phyloP scores from a whole-genome alignment of 495 filamentous ascomycete species.

The Aspergillus heteromorphus region DNA sequence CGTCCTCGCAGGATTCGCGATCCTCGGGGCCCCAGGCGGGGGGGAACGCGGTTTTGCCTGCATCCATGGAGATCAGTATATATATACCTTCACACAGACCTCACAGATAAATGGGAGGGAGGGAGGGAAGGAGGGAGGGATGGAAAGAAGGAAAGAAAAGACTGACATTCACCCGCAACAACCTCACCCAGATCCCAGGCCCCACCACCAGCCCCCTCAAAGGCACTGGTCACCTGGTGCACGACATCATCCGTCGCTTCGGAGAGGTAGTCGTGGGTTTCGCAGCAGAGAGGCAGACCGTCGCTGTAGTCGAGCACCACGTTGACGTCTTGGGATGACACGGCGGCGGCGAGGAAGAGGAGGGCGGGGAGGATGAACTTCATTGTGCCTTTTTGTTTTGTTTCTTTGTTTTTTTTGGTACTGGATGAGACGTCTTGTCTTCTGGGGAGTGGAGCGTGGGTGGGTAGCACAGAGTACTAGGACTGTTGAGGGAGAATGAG shows the following conservation, averaged over 20 bases:
- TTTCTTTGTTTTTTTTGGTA: not conserved
- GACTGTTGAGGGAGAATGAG: not conserved
- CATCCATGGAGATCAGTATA: not conserved
- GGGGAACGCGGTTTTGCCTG: not conserved
- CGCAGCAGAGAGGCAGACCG: not conserved
- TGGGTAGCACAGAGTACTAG: too few species aligned
- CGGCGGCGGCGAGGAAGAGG: not conserved
- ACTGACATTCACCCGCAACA: conserved; percentile 1
- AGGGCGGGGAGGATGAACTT: not conserved
- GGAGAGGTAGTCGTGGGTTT: not conserved
- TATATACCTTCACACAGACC: too few species aligned
- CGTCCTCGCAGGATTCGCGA: not conserved
- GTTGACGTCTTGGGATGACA: not conserved
- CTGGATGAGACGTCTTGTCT: not conserved
- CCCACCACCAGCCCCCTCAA: not conserved
- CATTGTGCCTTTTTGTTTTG: not conserved
- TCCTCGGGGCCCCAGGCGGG: not conserved
- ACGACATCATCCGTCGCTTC: not conserved
- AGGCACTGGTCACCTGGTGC: not conserved
- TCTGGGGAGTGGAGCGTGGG: too few species aligned
- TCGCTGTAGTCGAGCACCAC: not conserved
- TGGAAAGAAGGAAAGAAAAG: too few species aligned
- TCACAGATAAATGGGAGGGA: not conserved
- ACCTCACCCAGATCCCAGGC: not conserved
- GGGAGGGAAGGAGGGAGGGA: too few species aligned